Evolutionary conservation across 2,329 filamentous ascomycete genomes (phyloP), one percentile per base, ranked within the genome.

Genomic region (Cercospora sp.): DNA sequence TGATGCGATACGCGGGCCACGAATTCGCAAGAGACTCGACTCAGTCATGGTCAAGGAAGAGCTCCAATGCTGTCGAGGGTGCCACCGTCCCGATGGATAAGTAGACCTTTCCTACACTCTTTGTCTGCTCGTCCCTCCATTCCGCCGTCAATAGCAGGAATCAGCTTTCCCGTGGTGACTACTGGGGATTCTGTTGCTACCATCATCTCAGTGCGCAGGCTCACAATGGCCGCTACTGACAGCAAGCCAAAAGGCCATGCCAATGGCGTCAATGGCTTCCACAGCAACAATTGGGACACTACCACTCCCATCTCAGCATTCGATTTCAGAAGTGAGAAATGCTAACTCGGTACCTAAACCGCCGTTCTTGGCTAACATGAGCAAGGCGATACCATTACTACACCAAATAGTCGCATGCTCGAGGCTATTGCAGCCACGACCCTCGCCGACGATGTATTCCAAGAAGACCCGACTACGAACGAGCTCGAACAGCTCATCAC

Each of bases 371-470:
- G 21, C 37, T 43, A 60, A 34, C 49, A 57, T 26, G 32, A 64
- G 30, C 24, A 43, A 77, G 72, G 75, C 76, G 90, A 92, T 77
- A 88, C 87, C 5, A 84, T 91, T 76, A 96, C 93, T 3, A 91
- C 89, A 1, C 92, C 92, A 0, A 95, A 91, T 0, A 79, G 87
- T 0, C 87, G 90, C 3, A 97, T 97, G 94, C 88, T 97, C 43
- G 83, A 86, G 55, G 92, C 94, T 16, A 91, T 97, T 72, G 84
- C 88, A 73, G 84, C 88, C 61, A 91, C 89, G 71, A 90, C 91
- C 0, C 87, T 97, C 34, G 84, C 91, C 18, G 94, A 97, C 79
- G 94, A 97, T 79, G 92, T 97, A 73, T 92, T 91, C 78, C 82
- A 85, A 70, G 93, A 96, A 80, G 93, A 97, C 75, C 83, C 87